Base-by-base conservation (phyloP, 2,329 filamentous ascomycete genomes). In the Colletotrichum lentis region DNA sequence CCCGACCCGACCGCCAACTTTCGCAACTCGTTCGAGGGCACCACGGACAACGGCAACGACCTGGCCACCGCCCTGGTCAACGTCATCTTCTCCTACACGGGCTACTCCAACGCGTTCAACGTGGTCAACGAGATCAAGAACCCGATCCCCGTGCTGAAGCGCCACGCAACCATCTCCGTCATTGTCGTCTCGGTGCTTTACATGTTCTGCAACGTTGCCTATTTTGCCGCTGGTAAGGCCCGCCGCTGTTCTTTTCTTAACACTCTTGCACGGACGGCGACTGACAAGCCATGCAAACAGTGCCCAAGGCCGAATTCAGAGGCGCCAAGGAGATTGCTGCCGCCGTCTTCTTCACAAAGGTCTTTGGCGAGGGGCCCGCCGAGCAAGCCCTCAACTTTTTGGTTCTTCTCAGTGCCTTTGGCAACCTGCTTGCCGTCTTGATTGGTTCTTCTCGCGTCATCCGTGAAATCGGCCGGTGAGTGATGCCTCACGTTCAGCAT, bases 71-170 rank as follows among this genome's bases (percentile, higher is more conserved):
- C 87, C 0, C 73, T 90, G 39, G 82, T 87, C 52, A 88, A 84
- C 57, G 85, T 90, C 50, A 82, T 85, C 24, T 89, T 88, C 64
- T 84, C 86, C 0, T 90, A 88, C 67, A 75, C 79, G 0, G 87
- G 87, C 1, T 89, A 84, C 66, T 77, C 81, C 5, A 90, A 89
- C 68, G 85, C 86, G 0, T 89, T 89, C 75, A 88, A 87, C 64
- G 80, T 90, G 1, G 84, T 86, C 61, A 88, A 88, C 61, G 87
- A 90, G 74, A 83, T 89, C 69, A 84, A 87, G 80, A 85, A 88
- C 66, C 87, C 88, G 0, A 80, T 89, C 35, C 83, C 81, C 31
- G 84, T 83, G 0, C 80, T 90, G n/a, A 83, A 83, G 53, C 81
- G 76, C 71, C 80, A 82, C 62, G 86, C 81, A 2, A 80, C 82